These are phyloP conservation scores for Somion occarium DNA, from an alignment of 1,284 basidiomycete genomes.

Conservation along the genomic window DNA sequence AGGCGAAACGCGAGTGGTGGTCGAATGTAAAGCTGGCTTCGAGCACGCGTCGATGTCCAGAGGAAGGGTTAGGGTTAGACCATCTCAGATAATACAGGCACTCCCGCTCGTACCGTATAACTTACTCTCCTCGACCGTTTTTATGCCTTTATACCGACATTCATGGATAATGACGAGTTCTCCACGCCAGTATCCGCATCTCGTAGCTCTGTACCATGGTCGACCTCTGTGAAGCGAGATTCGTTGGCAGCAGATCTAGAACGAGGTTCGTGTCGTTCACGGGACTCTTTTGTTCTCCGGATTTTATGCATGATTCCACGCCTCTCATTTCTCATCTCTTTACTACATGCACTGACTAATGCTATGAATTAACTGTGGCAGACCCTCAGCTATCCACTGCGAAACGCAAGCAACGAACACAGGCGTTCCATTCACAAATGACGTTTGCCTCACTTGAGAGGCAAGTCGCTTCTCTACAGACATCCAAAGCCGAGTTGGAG, in stretches of 20 bases:
- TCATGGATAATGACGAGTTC: constrained; percentile 25
- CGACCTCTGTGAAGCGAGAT: constrained; percentile 44
- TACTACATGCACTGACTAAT: background rate
- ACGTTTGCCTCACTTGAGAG: constrained; percentile 57
- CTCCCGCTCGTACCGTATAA: too few species aligned
- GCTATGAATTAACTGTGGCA: constrained; percentile 18
- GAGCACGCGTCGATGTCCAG: too few species aligned
- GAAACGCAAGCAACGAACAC: constrained; percentile 56
- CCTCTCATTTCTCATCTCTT: background rate
- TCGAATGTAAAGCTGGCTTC: too few species aligned
- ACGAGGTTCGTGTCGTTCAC: constrained; percentile 36
- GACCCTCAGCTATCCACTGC: constrained; percentile 58
- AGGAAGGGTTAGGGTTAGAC: too few species aligned
- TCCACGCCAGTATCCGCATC: constrained; percentile 22
- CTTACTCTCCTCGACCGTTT: too few species aligned
- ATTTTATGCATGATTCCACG: constrained; percentile 1
- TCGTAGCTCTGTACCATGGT: constrained; percentile 19
- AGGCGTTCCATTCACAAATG: constrained; percentile 54
- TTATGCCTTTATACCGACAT: too few species aligned
- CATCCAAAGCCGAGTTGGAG: constrained; percentile 56
- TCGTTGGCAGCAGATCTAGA: constrained; percentile 63
- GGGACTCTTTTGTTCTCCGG: background rate
- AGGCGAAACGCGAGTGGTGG: too few species aligned
- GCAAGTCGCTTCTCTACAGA: constrained; percentile 52
- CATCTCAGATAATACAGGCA: too few species aligned